Conservation (phyloP, 441 rosid genomes). For the Gossypium schwendimanii region DNA sequence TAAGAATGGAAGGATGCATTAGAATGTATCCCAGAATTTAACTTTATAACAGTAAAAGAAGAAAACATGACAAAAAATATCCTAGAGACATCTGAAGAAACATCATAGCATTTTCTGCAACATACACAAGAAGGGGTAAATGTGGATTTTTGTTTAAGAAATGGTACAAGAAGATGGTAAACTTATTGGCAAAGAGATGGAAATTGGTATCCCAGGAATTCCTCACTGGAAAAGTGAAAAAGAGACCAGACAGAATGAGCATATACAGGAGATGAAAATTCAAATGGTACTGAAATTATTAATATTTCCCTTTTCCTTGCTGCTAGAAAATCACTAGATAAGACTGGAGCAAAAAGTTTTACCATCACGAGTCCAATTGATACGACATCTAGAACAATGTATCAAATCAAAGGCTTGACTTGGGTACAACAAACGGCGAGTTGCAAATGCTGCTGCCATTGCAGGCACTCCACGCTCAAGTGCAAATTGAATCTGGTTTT, state of each 20-base stretch:
- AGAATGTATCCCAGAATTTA: slow-evolving; percentile 13
- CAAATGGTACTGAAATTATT: not conserved
- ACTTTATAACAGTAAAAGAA: not conserved
- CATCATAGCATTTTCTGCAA: not conserved
- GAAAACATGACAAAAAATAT: not conserved
- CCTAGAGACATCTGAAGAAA: not conserved
- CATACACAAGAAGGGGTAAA: too few species aligned
- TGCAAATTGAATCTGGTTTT: slow-evolving; percentile 98
- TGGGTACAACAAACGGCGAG: slow-evolving; percentile 66
- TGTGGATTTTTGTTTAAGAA: not conserved
- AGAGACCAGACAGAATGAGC: not conserved
- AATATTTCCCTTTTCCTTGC: not conserved
- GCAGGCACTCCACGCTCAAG: slow-evolving; percentile 99
- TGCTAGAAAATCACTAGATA: not conserved
- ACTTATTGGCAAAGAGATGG: not conserved
- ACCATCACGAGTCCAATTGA: slow-evolving; percentile 99
- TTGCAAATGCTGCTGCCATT: slow-evolving; percentile 90
- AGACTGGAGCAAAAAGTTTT: slow-evolving; percentile 14
- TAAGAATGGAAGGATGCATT: slow-evolving; percentile 13
- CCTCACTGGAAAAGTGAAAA: not conserved
- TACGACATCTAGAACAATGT: slow-evolving; percentile 97
- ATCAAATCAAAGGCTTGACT: slow-evolving; percentile 96
- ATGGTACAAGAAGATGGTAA: not conserved
- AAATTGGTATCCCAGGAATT: not conserved
- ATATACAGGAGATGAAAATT: not conserved